These are phyloP conservation scores for Excoecaria cochinchinensis DNA, from an alignment of 345 rosid species.

Conservation along the genomic window DNA sequence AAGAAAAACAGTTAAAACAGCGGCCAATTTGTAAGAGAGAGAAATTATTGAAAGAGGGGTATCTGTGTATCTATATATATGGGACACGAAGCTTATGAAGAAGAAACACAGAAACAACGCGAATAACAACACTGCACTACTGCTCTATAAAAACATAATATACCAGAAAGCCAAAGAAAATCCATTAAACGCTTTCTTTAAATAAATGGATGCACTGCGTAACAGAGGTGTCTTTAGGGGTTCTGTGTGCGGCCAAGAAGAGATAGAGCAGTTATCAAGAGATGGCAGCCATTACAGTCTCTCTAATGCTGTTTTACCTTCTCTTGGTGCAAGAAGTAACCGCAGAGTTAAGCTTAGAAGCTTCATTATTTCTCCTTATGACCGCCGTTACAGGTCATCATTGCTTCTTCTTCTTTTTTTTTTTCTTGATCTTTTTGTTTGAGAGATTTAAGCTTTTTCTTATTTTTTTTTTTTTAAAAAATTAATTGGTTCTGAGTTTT, in stretches of 20 bases:
- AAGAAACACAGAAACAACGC: background rate
- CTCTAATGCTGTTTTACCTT: constrained; percentile 75
- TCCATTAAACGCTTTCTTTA: background rate
- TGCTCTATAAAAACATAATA: background rate
- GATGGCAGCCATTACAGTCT: constrained; percentile 89
- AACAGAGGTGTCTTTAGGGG: constrained; percentile 39
- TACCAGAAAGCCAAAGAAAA: background rate
- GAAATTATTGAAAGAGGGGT: too few relatives aligned
- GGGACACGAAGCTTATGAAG: background rate
- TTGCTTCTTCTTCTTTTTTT: background rate
- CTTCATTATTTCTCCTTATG: constrained; percentile 71
- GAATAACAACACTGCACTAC: too few relatives aligned
- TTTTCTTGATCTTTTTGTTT: background rate
- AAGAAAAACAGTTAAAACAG: too few relatives aligned
- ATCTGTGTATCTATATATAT: too few relatives aligned
- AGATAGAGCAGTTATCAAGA: constrained; percentile 72
- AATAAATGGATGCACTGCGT: constrained; percentile 13
- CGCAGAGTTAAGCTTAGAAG: constrained; percentile 65
- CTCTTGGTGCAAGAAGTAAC: constrained; percentile 86
- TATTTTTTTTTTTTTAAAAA: background rate
- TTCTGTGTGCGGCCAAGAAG: constrained; percentile 55
- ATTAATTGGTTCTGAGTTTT: background rate
- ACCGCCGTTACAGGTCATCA: constrained; percentile 73
- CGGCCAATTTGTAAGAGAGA: too few relatives aligned
- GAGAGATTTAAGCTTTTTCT: background rate